Evolutionary conservation across 73 alveolate species (phyloP).

Genomic region (Effrenium voratum): DNA sequence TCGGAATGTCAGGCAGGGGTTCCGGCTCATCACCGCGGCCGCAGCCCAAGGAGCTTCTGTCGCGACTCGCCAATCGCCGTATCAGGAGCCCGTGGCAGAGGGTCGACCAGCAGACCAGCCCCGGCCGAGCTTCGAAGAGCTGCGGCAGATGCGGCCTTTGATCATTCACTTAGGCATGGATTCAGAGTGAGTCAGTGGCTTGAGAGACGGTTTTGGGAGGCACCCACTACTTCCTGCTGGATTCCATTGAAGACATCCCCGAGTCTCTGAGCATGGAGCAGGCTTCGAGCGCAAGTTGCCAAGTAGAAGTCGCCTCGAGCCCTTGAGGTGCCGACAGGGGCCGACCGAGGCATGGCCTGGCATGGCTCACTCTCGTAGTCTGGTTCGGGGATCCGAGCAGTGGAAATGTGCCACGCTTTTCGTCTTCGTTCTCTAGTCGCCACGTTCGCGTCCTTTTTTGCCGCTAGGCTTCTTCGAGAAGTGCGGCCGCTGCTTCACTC

Average conservation of each 20-base stretch:
- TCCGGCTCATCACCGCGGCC: slow-evolving; percentile 77
- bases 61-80: neutral
- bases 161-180: slow-evolving; percentile 85
- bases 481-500: slow-evolving; percentile 85
- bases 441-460: neutral
- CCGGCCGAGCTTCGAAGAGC: slow-evolving; percentile 57
- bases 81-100: slow-evolving; percentile 76
- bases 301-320: no score
- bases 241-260: slow-evolving; percentile 51
- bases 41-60: neutral
- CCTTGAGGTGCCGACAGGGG: no score
- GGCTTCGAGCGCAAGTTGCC: neutral
- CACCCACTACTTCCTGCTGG: slow-evolving; percentile 79
- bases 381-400: no score
- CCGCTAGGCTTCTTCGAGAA: slow-evolving; percentile 67
- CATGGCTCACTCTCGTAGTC: no score
- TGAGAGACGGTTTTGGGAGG: neutral
- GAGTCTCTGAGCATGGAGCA: slow-evolving; percentile 59
- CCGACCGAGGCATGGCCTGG: no score
- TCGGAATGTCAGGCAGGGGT: slow-evolving; percentile 36
- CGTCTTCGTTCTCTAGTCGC: neutral
- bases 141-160: slow-evolving; percentile 78
- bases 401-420: neutral
- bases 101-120: slow-evolving; percentile 21
- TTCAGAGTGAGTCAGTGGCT: neutral